Evolutionary conservation across 2,329 filamentous ascomycete genomes (phyloP), one percentile per base, ranked within the genome.

Genomic region (Hypoxylon sp.): DNA sequence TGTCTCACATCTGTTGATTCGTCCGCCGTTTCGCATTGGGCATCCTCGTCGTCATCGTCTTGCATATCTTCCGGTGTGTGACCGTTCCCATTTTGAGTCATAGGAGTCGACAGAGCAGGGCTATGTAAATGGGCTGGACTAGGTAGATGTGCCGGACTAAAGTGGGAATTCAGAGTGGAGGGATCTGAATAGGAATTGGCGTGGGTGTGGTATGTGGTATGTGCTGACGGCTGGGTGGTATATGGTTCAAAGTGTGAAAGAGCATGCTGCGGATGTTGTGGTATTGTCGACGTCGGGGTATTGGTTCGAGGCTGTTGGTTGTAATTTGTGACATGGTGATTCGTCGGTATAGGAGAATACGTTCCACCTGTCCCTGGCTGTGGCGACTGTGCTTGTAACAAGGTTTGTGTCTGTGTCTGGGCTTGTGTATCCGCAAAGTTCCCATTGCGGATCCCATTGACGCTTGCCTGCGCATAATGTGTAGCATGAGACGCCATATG

Each of bases 1-100:
- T n/a, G 27, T 11, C 69, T 67, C 74, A 79, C 77, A 68, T 78
- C 77, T 60, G 71, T 68, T 30, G 77, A 75, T 30, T 78, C 78
- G 56, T 79, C 77, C 30, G 77, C 76, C 20, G 71, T 73, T 51
- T 78, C 78, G 53, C 77, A 76, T 65, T 76, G 76, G 5, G 78
- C 78, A 49, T 79, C 78, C 53, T 78, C 77, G 50, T 78, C 77
- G 11, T 75, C 72, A 20, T 74, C 70, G 35, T 77, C 77, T 1
- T 68, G 60, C 17, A 72, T 50, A 17, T 71, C 72, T 37, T 73
- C 74, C 1, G 75, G 73, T 50, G 73, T 75, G 5, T 73, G 73
- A 11, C 69, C 68, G 35, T 72, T 73, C 6, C 73, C 74, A 40
- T 76, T 72, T n/a, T 74, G 75, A 14, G 74, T 64, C 37, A 73